Conservation (phyloP, 1,284 basidiomycete species). For the Ganoderma resinaceum region DNA sequence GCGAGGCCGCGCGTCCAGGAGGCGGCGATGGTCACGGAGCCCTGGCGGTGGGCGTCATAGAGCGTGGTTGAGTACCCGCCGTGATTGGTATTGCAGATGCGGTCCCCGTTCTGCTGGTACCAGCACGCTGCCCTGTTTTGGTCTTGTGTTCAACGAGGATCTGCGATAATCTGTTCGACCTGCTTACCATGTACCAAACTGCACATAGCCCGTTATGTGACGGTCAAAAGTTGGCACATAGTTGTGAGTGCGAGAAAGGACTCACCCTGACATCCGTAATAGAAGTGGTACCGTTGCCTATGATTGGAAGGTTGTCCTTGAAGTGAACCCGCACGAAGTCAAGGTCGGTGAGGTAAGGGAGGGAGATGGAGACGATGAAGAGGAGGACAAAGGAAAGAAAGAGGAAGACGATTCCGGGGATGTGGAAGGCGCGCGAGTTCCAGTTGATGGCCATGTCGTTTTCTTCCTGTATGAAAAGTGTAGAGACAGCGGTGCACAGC, state of each 20-base stretch:
- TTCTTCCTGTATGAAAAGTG: background rate
- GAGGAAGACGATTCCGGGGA: constrained; percentile 70
- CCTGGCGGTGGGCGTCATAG: constrained; percentile 41
- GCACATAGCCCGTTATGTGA: constrained; percentile 14
- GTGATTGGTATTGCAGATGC: constrained; percentile 49
- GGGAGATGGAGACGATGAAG: constrained; percentile 71
- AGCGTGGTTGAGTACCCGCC: constrained; percentile 62
- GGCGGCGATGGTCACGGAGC: constrained; percentile 51
- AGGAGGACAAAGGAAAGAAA: constrained; percentile 68
- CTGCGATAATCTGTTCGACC: no score
- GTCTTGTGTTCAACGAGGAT: background rate
- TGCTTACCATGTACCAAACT: constrained; percentile 71
- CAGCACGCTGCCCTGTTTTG: constrained; percentile 58
- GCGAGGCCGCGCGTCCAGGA: constrained; percentile 79
- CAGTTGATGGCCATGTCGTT: constrained; percentile 11
- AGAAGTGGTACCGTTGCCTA: constrained; percentile 40
- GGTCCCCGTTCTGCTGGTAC: constrained; percentile 52
- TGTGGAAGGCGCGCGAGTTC: constrained; percentile 51
- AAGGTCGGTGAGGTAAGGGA: constrained; percentile 68
- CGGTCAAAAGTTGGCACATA: background rate
- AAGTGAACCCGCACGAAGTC: constrained; percentile 70
- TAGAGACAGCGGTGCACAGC: background rate
- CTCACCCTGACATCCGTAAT: constrained; percentile 63
- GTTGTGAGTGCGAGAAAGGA: constrained; percentile 32
- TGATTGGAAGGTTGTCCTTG: constrained; percentile 38